phyloP scores from a whole-genome alignment of 163 green algal species.

The Chlorella variabilis region DNA sequence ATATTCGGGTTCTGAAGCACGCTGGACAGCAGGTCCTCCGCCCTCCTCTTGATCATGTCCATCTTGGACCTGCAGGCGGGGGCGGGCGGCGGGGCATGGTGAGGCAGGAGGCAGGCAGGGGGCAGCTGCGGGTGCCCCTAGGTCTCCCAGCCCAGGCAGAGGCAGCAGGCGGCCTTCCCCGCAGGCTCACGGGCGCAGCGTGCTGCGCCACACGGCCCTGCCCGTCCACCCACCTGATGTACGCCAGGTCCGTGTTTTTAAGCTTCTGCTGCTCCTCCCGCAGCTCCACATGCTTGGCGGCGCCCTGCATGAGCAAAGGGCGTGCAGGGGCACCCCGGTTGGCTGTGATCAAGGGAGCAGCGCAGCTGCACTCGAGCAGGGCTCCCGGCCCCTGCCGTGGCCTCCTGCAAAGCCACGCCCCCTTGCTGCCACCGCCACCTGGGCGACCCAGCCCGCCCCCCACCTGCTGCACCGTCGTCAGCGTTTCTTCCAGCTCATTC shows the following conservation, averaged over 20 bases:
- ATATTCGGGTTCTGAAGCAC: conserved; percentile 49
- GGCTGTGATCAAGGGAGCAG: too few species aligned
- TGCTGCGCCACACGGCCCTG: background rate
- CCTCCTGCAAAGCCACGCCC: too few species aligned
- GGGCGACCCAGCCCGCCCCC: background rate
- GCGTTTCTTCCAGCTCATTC: conserved; percentile 53
- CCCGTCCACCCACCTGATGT: conserved; percentile 36
- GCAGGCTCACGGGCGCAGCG: background rate
- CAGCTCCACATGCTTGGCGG: conserved; percentile 42
- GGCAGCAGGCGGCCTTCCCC: background rate
- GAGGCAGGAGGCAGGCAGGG: background rate
- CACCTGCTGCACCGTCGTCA: conserved; percentile 42
- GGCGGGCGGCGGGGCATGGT: too few species aligned
- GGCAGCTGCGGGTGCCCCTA: background rate
- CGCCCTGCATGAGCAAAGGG: conserved; percentile 10
- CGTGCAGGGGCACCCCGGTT: background rate
- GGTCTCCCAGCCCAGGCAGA: background rate
- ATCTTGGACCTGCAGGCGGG: conserved; percentile 36
- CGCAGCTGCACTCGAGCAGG: background rate
- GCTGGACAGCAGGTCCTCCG: conserved; percentile 42
- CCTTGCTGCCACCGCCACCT: too few species aligned
- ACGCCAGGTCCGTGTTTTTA: conserved; percentile 36
- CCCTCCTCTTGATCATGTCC: conserved; percentile 43
- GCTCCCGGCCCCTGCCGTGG: too few species aligned
- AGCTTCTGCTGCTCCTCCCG: conserved; percentile 50